Conservation (phyloP, 2,329 filamentous ascomycete genomes). For the Pseudogymnoascus sp. region DNA sequence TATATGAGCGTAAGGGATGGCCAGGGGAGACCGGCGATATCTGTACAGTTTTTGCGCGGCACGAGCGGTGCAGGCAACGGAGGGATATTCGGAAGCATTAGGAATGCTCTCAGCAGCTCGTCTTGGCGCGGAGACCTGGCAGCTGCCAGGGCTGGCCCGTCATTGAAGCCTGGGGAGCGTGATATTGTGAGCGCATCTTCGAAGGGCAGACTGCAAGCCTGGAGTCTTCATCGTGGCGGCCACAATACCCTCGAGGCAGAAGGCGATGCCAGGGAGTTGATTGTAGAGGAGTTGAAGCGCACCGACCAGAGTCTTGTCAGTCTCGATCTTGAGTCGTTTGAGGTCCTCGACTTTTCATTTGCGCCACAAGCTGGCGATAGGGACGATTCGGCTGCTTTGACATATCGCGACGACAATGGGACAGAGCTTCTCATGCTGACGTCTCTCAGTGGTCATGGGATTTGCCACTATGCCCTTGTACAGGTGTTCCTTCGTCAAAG, state of each 20-base stretch:
- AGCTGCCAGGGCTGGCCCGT: slow-evolving; percentile 66
- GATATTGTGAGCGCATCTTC: slow-evolving; percentile 73
- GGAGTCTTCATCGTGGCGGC: slow-evolving; percentile 83
- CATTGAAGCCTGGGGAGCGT: slow-evolving; percentile 69
- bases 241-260: slow-evolving; percentile 68
- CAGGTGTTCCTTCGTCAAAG: slow-evolving; percentile 55
- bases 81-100: slow-evolving; percentile 74
- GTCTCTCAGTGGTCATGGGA: slow-evolving; percentile 42
- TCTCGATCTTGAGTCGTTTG: slow-evolving; percentile 51
- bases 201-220: slow-evolving; percentile 70
- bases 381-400: slow-evolving; percentile 38
- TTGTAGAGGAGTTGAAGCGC: slow-evolving; percentile 53
- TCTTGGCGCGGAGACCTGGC: slow-evolving; percentile 68
- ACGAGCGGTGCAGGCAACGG: slow-evolving; percentile 44
- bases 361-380: slow-evolving; percentile 44
- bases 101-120: slow-evolving; percentile 62
- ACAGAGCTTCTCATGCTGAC: slow-evolving; percentile 54
- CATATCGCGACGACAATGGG: slow-evolving; percentile 37
- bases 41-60: slow-evolving; percentile 65
- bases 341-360: slow-evolving; percentile 72
- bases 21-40: slow-evolving; percentile 76
- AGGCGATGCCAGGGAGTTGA: slow-evolving; percentile 56
- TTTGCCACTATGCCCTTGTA: slow-evolving; percentile 63
- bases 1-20: slow-evolving; percentile 80
- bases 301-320: slow-evolving; percentile 40